Percentiles rank a stretch among this genome's conserved stretches.
phyloP scores from a whole-genome alignment of 1,139 yeast genomes.

The Protomyces lactucae-debilis region DNA sequence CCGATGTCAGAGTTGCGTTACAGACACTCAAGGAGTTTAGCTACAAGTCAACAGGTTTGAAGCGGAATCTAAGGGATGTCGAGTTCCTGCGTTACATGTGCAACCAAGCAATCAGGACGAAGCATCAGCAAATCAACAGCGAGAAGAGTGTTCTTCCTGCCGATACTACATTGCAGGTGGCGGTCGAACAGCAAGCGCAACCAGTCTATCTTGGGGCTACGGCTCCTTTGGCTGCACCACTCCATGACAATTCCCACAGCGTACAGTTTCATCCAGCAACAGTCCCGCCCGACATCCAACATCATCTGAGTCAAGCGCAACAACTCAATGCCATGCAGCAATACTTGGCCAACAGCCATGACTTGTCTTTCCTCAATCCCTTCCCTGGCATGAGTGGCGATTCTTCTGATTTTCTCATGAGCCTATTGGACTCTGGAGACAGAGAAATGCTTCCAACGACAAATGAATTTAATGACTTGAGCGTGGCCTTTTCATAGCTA shows the following conservation, averaged over 20 bases:
- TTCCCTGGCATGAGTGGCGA: background rate
- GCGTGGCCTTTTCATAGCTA: background rate
- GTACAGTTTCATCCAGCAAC: background rate
- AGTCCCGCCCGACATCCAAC: background rate
- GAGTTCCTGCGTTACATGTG: constrained; percentile 20
- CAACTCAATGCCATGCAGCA: background rate
- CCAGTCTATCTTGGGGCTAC: background rate
- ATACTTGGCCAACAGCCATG: background rate
- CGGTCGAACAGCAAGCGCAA: background rate
- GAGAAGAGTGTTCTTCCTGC: no score
- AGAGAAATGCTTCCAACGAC: constrained; percentile 7
- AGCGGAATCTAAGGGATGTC: constrained; percentile 14
- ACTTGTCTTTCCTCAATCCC: background rate
- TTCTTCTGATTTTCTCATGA: constrained; percentile 5
- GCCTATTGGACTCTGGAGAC: constrained; percentile 17
- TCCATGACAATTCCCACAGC: background rate
- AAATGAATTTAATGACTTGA: background rate
- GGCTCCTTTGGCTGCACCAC: background rate
- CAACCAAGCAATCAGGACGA: constrained; percentile 6
- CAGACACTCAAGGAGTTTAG: constrained; percentile 16
- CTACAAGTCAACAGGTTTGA: constrained; percentile 8
- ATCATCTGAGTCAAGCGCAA: background rate
- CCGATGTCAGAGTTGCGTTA: constrained; percentile 21
- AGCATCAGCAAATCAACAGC: background rate
- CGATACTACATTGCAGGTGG: background rate